phyloP scores from a whole-genome alignment of 768 basidiomycete genomes.

The Leccinum disarticulatum region DNA sequence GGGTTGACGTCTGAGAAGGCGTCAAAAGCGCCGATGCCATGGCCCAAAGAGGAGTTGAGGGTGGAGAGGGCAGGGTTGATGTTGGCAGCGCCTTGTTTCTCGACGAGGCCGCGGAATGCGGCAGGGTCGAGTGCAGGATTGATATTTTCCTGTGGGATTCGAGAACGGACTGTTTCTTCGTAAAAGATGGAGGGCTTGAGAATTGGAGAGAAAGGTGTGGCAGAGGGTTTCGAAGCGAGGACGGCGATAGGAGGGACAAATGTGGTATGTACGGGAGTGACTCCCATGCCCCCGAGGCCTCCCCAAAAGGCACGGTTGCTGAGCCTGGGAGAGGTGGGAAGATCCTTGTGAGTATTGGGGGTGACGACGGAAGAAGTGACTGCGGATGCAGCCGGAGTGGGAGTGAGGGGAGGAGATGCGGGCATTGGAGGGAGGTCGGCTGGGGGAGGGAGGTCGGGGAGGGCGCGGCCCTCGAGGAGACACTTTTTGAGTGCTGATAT shows the following conservation, averaged over 20 bases:
- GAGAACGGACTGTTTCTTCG: conserved; percentile 27
- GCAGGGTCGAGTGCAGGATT: conserved; percentile 29
- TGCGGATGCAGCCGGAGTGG: conserved; percentile 16
- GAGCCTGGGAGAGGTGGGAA: conserved; percentile 61
- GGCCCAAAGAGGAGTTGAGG: conserved; percentile 22
- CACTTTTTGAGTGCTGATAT: conserved; percentile 72
- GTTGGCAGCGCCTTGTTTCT: conserved; percentile 34
- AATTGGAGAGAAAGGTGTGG: conserved; percentile 17
- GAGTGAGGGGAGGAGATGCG: conserved; percentile 42
- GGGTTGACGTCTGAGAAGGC: conserved; percentile 77
- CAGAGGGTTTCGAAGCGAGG: conserved; percentile 26
- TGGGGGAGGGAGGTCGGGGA: conserved; percentile 46
- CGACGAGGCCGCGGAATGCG: conserved; percentile 22
- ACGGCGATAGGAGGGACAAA: conserved; percentile 69
- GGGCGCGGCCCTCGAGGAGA: conserved; percentile 64
- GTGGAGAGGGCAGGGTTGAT: conserved; percentile 30
- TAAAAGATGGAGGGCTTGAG: conserved; percentile 33
- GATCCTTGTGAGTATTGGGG: conserved; percentile 77
- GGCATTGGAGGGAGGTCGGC: conserved; percentile 37
- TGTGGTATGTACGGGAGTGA: conserved; percentile 83
- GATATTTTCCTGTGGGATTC: conserved; percentile 25
- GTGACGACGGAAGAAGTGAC: conserved; percentile 42
- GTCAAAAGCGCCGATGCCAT: conserved; percentile 57
- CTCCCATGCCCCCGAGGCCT: conserved; percentile 63
- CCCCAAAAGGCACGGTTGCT: conserved; percentile 73